A percentile compares a stretch with the other conserved stretches of the same genome.
Conservation (phyloP, 768 basidiomycete genomes). For the Lactifluus rugatus region DNA sequence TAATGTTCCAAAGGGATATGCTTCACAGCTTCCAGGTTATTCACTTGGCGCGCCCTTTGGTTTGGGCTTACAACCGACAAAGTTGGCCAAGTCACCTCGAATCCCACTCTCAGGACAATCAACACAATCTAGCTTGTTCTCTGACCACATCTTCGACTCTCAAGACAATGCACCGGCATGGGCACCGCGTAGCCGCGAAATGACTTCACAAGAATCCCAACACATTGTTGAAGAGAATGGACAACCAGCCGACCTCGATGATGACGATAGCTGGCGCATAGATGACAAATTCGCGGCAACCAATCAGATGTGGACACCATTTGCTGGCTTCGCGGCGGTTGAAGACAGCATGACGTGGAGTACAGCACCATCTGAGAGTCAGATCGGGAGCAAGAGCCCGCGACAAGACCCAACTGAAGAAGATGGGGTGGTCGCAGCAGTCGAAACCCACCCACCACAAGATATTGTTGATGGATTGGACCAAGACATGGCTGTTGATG, state of each 20-base stretch:
- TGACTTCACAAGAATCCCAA: conserved; percentile 27
- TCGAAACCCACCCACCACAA: not conserved
- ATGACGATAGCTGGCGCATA: conserved; percentile 68
- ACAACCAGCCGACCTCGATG: conserved; percentile 37
- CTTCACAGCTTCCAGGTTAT: conserved; percentile 30
- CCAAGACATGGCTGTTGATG: conserved; percentile 30
- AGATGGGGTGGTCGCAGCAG: conserved; percentile 5
- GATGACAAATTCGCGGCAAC: conserved; percentile 51
- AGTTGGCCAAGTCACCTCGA: conserved; percentile 20
- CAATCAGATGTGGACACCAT: conserved; percentile 51
- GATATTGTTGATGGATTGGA: conserved; percentile 18
- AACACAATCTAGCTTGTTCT: conserved; percentile 42
- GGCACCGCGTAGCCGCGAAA: conserved; percentile 54
- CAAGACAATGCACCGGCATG: conserved; percentile 39
- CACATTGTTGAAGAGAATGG: conserved; percentile 17
- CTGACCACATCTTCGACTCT: conserved; percentile 43
- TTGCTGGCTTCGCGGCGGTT: conserved; percentile 31
- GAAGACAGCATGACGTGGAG: conserved; percentile 77
- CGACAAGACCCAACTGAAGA: conserved; percentile 10
- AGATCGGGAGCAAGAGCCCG: conserved; percentile 24
- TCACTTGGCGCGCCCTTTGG: conserved; percentile 38
- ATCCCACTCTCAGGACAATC: conserved; percentile 39
- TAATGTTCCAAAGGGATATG: conserved; percentile 24
- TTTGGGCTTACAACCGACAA: conserved; percentile 31
- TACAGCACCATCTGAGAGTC: conserved; percentile 52